A percentile compares a stretch with the other conserved stretches of the same genome.
Evolutionary conservation across 176 grass and related monocot species (phyloP).

Genomic region (Oropetium thomaeum): DNA sequence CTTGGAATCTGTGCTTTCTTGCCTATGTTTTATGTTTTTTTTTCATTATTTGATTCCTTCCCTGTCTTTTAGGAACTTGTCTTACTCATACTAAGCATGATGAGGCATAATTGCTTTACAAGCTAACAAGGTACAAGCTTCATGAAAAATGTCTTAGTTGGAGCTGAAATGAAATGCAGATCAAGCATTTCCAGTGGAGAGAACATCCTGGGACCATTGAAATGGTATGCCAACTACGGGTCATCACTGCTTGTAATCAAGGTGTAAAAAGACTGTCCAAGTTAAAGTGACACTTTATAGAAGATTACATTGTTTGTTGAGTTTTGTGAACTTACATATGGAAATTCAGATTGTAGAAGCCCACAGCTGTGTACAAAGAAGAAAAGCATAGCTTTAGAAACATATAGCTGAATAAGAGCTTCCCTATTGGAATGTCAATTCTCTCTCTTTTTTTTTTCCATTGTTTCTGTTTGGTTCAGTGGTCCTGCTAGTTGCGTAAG

Average conservation of each 20-base stretch:
- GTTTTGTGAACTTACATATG: slow-evolving; percentile 40
- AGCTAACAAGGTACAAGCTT: slow-evolving; percentile 21
- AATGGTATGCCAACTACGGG: neutral
- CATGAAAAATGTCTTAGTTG: neutral
- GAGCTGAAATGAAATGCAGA: slow-evolving; percentile 4
- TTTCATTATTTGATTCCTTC: slow-evolving; percentile 3
- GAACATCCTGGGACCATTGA: neutral
- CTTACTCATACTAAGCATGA: neutral
- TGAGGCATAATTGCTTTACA: slow-evolving; percentile 11
- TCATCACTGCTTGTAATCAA: slow-evolving; percentile 25
- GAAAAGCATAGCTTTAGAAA: slow-evolving; percentile 42
- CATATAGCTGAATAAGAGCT: slow-evolving; percentile 47
- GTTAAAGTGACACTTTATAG: slow-evolving; percentile 23
- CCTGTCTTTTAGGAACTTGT: slow-evolving; percentile 21
- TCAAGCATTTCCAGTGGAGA: slow-evolving; percentile 19
- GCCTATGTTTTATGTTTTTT: neutral
- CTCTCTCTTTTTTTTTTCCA: neutral
- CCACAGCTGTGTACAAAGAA: slow-evolving; percentile 48
- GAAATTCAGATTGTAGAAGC: slow-evolving; percentile 37
- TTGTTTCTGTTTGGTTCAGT: neutral
- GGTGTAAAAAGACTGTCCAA: slow-evolving; percentile 37
- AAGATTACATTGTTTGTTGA: slow-evolving; percentile 41
- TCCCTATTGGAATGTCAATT: slow-evolving; percentile 25
- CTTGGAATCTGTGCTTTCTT: neutral
- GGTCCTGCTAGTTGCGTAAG: slow-evolving; percentile 1